Conservation (phyloP, 176 grass and related monocot genomes). For the Rhynchospora tenuis region DNA sequence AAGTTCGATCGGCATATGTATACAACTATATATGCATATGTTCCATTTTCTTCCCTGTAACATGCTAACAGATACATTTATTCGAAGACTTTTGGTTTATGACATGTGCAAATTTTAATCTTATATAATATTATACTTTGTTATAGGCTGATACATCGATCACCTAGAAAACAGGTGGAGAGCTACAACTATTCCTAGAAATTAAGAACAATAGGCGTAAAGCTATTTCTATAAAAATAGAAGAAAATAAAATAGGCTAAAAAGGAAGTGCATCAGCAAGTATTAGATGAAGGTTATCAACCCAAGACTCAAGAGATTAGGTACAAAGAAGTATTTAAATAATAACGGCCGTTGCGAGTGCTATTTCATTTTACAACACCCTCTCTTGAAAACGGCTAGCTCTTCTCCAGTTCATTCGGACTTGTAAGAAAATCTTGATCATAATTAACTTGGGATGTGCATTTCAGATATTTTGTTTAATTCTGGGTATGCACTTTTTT, state of each 20-base stretch:
- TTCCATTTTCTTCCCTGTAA: no score
- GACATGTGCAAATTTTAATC: no score
- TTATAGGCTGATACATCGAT: no score
- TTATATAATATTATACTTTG: no score
- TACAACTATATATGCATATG: no score
- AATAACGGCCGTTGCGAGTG: conserved; percentile 29
- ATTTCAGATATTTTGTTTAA: background rate
- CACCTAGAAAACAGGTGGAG: no score
- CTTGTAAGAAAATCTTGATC: background rate
- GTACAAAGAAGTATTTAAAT: conserved; percentile 21
- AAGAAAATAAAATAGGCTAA: background rate
- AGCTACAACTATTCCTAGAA: background rate
- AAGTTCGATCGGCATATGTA: no score
- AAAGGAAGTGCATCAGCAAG: background rate
- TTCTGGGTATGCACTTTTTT: background rate
- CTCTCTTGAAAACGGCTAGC: background rate
- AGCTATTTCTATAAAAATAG: conserved; percentile 2
- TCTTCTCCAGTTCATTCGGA: conserved; percentile 13
- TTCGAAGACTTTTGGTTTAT: no score
- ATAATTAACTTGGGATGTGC: background rate
- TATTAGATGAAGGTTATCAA: conserved; percentile 19
- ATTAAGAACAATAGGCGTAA: background rate
- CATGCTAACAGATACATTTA: no score
- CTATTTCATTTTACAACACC: background rate
- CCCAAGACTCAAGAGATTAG: conserved; percentile 15